phyloP scores from a whole-genome alignment of 139 green algal genomes.

The Chlamydomonas asymmetrica region DNA sequence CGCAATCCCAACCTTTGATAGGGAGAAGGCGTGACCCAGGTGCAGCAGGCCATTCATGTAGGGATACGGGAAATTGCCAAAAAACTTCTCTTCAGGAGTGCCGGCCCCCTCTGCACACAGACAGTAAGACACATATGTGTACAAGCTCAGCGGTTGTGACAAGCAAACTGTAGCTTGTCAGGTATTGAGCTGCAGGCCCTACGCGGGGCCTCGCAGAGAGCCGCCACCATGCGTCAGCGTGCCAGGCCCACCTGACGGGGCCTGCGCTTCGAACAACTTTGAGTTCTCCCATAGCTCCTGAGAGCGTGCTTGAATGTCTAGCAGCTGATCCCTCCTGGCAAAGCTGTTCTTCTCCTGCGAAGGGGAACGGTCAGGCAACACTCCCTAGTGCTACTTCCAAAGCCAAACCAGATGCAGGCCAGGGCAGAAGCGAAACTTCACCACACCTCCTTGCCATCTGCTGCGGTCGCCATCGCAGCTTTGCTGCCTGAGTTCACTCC shows the following conservation, averaged over 20 bases:
- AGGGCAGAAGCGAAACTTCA: too few species aligned
- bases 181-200: background rate
- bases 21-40: slow-evolving; percentile 96
- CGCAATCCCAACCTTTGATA: slow-evolving; percentile 89
- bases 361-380: background rate
- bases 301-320: slow-evolving; percentile 71
- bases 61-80: slow-evolving; percentile 98
- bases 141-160: background rate
- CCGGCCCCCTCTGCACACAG: background rate
- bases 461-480: too few species aligned
- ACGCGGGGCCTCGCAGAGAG: background rate
- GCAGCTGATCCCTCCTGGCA: slow-evolving; percentile 79
- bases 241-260: slow-evolving; percentile 44
- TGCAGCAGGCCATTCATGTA: slow-evolving; percentile 99
- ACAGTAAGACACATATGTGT: background rate
- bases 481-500: too few species aligned
- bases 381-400: background rate
- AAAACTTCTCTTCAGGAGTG: slow-evolving; percentile 84
- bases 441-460: too few species aligned
- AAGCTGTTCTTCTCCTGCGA: slow-evolving; percentile 38
- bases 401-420: too few species aligned
- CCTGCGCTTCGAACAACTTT: slow-evolving; percentile 87
- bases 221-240: too few species aligned
- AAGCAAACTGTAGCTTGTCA: background rate
- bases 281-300: slow-evolving; percentile 83